Conservation (phyloP, 345 rosid genomes). For the Salix arbutifolia region DNA sequence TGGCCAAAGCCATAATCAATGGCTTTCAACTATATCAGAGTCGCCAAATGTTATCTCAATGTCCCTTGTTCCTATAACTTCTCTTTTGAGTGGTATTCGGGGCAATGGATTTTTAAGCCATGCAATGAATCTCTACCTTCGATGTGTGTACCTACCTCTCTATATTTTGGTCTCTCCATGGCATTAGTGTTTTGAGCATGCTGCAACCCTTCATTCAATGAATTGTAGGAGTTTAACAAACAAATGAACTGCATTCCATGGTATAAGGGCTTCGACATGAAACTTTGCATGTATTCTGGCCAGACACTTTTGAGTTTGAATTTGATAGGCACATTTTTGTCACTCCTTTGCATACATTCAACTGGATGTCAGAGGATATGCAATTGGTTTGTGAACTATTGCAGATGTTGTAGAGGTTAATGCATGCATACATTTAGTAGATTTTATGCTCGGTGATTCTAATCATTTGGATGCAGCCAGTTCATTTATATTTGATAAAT, state of each 20-base stretch:
- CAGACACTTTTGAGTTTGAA: not conserved
- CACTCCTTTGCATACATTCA: not conserved
- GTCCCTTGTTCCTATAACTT: constrained; percentile 90
- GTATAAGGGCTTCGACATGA: not conserved
- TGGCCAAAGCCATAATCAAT: constrained; percentile 67
- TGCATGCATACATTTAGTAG: not conserved
- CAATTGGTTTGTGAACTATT: not conserved
- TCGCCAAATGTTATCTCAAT: constrained; percentile 85
- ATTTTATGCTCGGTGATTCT: not conserved
- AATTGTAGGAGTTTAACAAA: not conserved
- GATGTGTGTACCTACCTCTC: constrained; percentile 52
- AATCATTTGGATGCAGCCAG: not conserved
- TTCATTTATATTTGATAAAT: not conserved
- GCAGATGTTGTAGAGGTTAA: not conserved
- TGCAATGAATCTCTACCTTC: constrained; percentile 85
- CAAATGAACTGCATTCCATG: not conserved
- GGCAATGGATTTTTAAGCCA: constrained; percentile 88
- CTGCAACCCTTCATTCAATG: not conserved
- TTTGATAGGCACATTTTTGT: not conserved
- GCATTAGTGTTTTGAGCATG: not conserved
- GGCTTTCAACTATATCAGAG: constrained; percentile 79
- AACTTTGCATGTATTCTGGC: not conserved
- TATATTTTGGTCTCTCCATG: not conserved
- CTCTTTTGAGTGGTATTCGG: constrained; percentile 67
- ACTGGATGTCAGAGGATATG: not conserved